A percentile compares a stretch with the other conserved stretches of the same genome.
Evolutionary conservation across 2,329 filamentous ascomycete species (phyloP).

Genomic region (Decorospora gaudefroyi): DNA sequence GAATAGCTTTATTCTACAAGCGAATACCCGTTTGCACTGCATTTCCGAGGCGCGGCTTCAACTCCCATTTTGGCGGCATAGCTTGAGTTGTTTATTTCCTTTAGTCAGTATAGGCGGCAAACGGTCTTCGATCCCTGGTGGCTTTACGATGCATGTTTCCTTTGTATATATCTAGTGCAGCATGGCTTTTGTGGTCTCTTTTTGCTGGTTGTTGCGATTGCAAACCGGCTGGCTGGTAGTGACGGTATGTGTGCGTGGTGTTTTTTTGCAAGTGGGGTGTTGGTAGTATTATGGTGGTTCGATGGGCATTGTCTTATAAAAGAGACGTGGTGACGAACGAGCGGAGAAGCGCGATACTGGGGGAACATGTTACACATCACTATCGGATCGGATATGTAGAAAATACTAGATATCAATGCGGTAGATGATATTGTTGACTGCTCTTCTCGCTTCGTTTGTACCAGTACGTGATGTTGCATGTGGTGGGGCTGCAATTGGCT

Average conservation of each 20-base stretch:
- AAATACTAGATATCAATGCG: conserved; percentile 20
- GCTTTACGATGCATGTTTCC: conserved; percentile 30
- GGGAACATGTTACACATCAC: conserved; percentile 29
- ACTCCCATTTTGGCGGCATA: conserved; percentile 28
- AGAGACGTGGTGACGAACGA: conserved; percentile 20
- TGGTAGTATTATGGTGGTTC: conserved; percentile 27
- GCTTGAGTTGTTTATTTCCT: conserved; percentile 36
- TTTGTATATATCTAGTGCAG: conserved; percentile 44
- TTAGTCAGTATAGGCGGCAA: conserved; percentile 18
- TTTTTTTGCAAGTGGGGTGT: conserved; percentile 15
- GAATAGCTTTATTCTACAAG: conserved; percentile 38
- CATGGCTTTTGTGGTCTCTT: conserved; percentile 18
- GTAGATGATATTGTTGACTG: conserved; percentile 12
- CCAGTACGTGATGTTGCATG: conserved; percentile 15
- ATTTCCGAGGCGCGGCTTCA: conserved; percentile 45
- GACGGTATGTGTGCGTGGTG: conserved; percentile 10
- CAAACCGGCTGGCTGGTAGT: conserved; percentile 22
- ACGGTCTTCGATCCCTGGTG: conserved; percentile 24
- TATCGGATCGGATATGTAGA: conserved; percentile 35
- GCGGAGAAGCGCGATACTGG: conserved; percentile 12
- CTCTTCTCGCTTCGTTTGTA: conserved; percentile 4
- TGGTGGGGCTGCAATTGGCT: conserved; percentile 33
- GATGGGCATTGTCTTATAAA: conserved; percentile 24
- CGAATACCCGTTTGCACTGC: conserved; percentile 45
- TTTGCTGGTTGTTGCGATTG: conserved; percentile 25